These are phyloP conservation scores for Rhododendron simsii DNA, from an alignment of 148 eudicot genomes.

Conservation along the genomic window DNA sequence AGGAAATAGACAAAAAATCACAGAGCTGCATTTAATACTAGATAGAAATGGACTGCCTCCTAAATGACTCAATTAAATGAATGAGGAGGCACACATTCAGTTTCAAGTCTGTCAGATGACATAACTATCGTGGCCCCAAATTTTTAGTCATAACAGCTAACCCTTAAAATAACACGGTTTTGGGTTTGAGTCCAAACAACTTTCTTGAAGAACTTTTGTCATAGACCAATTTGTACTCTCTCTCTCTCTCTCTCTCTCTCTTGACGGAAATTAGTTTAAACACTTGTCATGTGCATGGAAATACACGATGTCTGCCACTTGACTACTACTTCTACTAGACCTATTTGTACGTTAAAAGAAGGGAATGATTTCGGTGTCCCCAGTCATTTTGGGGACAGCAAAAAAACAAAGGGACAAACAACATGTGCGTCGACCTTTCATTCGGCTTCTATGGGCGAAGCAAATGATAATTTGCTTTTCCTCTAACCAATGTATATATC, in stretches of 20 bases:
- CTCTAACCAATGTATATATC: no score
- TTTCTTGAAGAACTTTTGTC: not conserved
- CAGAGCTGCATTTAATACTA: not conserved
- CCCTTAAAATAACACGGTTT: not conserved
- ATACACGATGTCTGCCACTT: no score
- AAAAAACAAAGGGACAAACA: no score
- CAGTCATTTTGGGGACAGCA: no score
- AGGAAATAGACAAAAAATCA: not conserved
- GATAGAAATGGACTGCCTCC: not conserved
- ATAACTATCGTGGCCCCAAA: not conserved
- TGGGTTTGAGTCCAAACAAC: not conserved
- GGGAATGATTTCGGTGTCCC: no score
- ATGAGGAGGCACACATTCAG: not conserved
- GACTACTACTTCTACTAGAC: no score
- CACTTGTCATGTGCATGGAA: not conserved
- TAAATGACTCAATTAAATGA: not conserved
- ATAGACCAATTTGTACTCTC: not conserved
- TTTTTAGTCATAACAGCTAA: not conserved
- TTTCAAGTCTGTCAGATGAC: not conserved
- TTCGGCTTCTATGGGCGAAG: no score
- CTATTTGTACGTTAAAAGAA: no score
- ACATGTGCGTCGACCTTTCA: no score
- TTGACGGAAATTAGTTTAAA: no score
- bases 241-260: no score
- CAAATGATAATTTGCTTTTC: no score